These are phyloP conservation scores for Irpex rosettiformis DNA, from an alignment of 1,284 basidiomycete species.

Conservation along the genomic window DNA sequence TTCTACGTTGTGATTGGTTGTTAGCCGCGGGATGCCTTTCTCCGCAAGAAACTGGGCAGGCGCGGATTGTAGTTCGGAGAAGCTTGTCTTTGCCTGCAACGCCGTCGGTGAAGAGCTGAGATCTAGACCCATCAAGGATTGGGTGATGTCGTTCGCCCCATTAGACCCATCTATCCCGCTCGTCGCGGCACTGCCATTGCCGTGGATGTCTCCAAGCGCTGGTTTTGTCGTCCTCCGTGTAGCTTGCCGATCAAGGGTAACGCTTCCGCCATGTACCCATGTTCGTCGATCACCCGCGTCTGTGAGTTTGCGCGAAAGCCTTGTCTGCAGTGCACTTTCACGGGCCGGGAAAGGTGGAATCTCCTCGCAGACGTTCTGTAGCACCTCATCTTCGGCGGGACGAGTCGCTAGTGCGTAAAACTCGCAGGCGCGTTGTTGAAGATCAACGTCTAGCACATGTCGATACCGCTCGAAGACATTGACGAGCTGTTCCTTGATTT, in stretches of 20 bases:
- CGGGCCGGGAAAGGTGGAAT: conserved; percentile 98
- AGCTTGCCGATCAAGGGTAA: conserved; percentile 74
- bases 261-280: conserved; percentile 93
- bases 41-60: conserved; percentile 24
- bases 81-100: conserved; percentile 25
- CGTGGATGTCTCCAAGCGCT: conserved; percentile 25
- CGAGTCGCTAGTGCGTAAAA: conserved; percentile 84
- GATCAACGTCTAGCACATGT: conserved; percentile 95
- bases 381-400: conserved; percentile 84
- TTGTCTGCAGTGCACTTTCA: conserved; percentile 83
- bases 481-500: conserved; percentile 92
- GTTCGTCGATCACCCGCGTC: conserved; percentile 92
- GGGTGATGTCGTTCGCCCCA: conserved; percentile 71
- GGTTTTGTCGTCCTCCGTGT: conserved; percentile 47
- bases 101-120: conserved; percentile 44
- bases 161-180: conserved; percentile 25
- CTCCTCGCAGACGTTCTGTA: conserved; percentile 96
- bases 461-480: conserved; percentile 98
- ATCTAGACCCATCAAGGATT: conserved; percentile 81
- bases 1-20: conserved; percentile 69
- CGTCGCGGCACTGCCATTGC: conserved; percentile 26
- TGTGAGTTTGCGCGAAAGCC: conserved; percentile 85
- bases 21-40: conserved; percentile 43
- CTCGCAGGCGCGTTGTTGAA: conserved; percentile 98
- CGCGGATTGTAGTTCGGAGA: conserved; percentile 16